A percentile compares a stretch with the other conserved stretches of the same genome.
Conservation (phyloP, 2,329 filamentous ascomycete genomes). For the Fusarium cicatricum region DNA sequence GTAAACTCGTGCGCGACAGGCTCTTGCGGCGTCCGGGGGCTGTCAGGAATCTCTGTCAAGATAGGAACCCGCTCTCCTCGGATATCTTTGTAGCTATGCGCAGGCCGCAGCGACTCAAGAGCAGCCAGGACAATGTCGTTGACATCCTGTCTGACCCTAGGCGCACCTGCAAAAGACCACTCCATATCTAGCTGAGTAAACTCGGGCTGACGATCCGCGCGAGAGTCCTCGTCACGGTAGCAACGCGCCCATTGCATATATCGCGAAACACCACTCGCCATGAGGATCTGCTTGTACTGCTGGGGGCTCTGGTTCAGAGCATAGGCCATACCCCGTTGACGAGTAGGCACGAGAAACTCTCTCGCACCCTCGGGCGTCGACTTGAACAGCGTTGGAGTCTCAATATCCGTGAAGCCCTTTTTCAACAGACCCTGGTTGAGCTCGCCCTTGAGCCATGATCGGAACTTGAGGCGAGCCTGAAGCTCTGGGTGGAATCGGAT, state of each 20-base stretch:
- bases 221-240: constrained; percentile 92
- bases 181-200: constrained; percentile 96
- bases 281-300: constrained; percentile 98
- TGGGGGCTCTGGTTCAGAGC: constrained; percentile 96
- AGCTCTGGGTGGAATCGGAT: constrained; percentile 77
- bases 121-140: constrained; percentile 47
- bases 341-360: constrained; percentile 92
- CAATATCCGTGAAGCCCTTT: constrained; percentile 77
- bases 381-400: constrained; percentile 95
- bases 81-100: constrained; percentile 70
- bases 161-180: constrained; percentile 80
- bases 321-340: constrained; percentile 79
- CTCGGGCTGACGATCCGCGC: constrained; percentile 93
- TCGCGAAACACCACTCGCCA: constrained; percentile 82
- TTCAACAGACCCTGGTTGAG: constrained; percentile 63
- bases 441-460: constrained; percentile 66
- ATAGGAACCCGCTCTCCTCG: constrained; percentile 47
- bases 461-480: constrained; percentile 72
- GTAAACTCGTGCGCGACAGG: constrained; percentile 45
- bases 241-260: constrained; percentile 96
- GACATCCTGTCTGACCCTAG: constrained; percentile 46
- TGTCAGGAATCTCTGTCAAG: constrained; percentile 38
- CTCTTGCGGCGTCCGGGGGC: constrained; percentile 19
- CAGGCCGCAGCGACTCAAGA: constrained; percentile 41
- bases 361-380: constrained; percentile 95